phyloP scores from a whole-genome alignment of 257 asterid species.

The Nicotiana benthamiana region DNA sequence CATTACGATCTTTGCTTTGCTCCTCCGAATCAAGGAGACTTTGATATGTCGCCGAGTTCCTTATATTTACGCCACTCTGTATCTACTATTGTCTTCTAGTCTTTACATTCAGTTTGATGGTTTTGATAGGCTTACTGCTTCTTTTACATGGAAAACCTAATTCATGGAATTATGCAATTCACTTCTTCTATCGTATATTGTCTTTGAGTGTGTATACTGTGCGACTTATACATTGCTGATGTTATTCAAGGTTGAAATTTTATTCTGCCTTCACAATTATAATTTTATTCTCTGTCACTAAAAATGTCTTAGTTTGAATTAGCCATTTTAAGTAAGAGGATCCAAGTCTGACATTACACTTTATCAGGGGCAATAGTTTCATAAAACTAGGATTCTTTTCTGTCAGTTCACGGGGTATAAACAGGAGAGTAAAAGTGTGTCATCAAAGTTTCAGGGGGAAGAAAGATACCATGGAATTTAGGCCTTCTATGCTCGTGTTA shows the following conservation, averaged over 20 bases:
- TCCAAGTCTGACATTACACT: not conserved
- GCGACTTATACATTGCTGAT: not conserved
- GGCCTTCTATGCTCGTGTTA: not conserved
- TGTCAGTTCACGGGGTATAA: not conserved
- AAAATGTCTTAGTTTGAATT: not conserved
- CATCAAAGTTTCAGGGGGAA: not conserved
- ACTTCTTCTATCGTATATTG: not conserved
- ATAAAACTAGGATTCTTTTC: not conserved
- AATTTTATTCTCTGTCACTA: no score
- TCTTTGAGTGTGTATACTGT: not conserved
- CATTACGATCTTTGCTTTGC: not conserved
- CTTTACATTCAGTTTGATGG: not conserved
- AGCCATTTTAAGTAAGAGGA: not conserved
- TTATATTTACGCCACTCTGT: not conserved
- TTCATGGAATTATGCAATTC: not conserved
- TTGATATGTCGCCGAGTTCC: not conserved
- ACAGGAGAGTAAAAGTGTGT: not conserved
- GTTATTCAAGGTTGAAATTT: not conserved
- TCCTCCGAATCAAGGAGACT: not conserved
- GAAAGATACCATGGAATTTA: not conserved
- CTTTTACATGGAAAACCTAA: not conserved
- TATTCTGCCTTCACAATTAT: not conserved
- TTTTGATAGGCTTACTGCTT: not conserved
- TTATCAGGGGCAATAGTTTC: not conserved
- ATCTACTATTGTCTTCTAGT: not conserved